Percentiles rank a stretch among this genome's conserved stretches.
Conservation (phyloP, 169 alveolate genomes). For the Plasmodium relictum region DNA sequence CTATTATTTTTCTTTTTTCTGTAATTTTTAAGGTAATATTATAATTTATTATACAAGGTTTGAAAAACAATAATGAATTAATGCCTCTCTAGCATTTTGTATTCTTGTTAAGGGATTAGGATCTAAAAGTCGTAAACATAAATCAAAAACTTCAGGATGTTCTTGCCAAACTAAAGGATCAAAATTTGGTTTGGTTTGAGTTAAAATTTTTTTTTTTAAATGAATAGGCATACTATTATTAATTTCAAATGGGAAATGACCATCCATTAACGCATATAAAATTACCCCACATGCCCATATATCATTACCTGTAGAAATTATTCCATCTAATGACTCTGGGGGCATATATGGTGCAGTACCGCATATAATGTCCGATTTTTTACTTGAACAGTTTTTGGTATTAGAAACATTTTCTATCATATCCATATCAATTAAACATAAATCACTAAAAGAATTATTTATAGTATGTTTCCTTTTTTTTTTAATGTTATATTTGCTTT, state of each 20-base stretch:
- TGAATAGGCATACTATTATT: conserved; percentile 48
- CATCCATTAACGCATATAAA: conserved; percentile 81
- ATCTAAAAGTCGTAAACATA: conserved; percentile 80
- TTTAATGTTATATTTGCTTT: conserved; percentile 3
- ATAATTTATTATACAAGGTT: conserved; percentile 1
- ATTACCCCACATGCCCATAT: conserved; percentile 83
- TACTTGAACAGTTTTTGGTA: neutral
- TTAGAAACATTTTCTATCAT: conserved; percentile 53
- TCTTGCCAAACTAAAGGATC: conserved; percentile 81
- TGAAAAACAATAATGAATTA: conserved; percentile 79
- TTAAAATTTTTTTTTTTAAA: conserved; percentile 64
- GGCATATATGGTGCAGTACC: conserved; percentile 74
- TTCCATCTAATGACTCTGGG: conserved; percentile 79
- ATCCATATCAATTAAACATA: conserved; percentile 73
- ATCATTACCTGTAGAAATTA: conserved; percentile 78
- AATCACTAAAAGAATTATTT: conserved; percentile 20
- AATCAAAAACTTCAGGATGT: conserved; percentile 80
- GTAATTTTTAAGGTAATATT: neutral
- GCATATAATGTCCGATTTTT: conserved; percentile 34
- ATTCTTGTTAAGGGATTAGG: conserved; percentile 76
- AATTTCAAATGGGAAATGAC: conserved; percentile 78
- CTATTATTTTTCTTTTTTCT: neutral
- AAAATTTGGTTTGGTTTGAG: conserved; percentile 74
- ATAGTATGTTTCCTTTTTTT: conserved; percentile 13
- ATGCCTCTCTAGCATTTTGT: conserved; percentile 84